phyloP scores from a whole-genome alignment of 164 flowering plant genomes.

The Annona squamosa region DNA sequence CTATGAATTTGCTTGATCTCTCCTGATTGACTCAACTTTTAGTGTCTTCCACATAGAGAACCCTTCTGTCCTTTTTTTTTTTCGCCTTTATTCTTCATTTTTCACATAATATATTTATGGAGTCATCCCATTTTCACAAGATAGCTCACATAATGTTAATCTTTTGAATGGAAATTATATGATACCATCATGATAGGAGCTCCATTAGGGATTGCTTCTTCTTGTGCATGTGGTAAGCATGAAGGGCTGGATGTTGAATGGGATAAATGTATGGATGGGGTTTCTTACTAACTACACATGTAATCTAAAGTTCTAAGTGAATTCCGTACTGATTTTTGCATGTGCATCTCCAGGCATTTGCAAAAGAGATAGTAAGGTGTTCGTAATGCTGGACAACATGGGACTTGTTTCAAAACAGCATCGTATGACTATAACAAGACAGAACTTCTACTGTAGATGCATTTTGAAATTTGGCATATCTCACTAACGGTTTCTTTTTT shows the following conservation, averaged over 20 bases:
- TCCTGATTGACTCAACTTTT: no score
- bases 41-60: no score
- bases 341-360: slow-evolving; percentile 62
- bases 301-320: neutral
- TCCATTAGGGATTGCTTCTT: neutral
- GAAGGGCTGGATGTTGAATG: neutral
- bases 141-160: neutral
- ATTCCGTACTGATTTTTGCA: neutral
- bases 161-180: neutral
- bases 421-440: slow-evolving; percentile 46
- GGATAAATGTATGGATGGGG: no score
- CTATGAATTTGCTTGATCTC: no score
- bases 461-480: neutral
- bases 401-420: slow-evolving; percentile 72
- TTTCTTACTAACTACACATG: neutral
- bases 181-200: neutral
- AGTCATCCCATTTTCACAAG: neutral
- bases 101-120: no score
- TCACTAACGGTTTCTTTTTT: slow-evolving; percentile 1
- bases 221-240: neutral
- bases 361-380: slow-evolving; percentile 76
- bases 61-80: no score
- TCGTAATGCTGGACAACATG: slow-evolving; percentile 47
- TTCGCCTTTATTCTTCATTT: no score
- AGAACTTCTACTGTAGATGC: neutral